Evolutionary conservation across 1,284 basidiomycete genomes (phyloP), one percentile per base, ranked within the genome.

Genomic region (Tausonia pullulans): DNA sequence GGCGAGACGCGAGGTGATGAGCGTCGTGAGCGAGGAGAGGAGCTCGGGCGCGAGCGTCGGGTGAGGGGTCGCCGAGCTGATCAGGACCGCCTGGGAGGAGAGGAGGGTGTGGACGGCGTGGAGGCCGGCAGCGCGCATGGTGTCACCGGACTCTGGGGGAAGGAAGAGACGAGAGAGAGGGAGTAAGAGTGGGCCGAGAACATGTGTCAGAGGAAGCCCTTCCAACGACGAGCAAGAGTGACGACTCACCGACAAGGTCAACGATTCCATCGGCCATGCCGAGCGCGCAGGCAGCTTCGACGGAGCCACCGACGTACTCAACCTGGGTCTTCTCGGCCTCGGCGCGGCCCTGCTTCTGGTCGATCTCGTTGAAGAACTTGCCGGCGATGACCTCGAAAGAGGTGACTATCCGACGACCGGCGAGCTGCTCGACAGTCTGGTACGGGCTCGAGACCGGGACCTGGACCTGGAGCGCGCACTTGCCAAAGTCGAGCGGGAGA

Each of bases 41-140:
- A 79, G 73, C 27, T 74, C 74, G 9, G 87, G 80, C 2, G 81
- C 79, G 58, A 87, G 79, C 3, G 85, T 78, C 0, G 83, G 80
- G 76, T 90, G 85, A 0, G 84, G 83, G 7, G 78, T 80, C 62
- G 78, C 79, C 1, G 93, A 90, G 67, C 86, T 87, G 80, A 99
- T 97, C 56, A 99, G 84, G 62, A 97, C 90, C 3, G 95, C 95
- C 78, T 99, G 89, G 0, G 92, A 90, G 56, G 84, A 76, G 64
- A 98, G 83, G 13, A 98, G 77, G 2, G 91, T 95, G 55, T 87
- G 87, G 72, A 98, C 96, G 45, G 93, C 85, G 76, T 90, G 89
- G 62, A 99, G 81, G 58, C 95, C 95, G 2, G 94, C 95, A 40
- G 95, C 96, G 53, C 95, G 90, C 96, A 99, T 99, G 2, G 95